Evolutionary conservation across 106 monocot genomes (phyloP).

Genomic region (Narthecium ossifragum): DNA sequence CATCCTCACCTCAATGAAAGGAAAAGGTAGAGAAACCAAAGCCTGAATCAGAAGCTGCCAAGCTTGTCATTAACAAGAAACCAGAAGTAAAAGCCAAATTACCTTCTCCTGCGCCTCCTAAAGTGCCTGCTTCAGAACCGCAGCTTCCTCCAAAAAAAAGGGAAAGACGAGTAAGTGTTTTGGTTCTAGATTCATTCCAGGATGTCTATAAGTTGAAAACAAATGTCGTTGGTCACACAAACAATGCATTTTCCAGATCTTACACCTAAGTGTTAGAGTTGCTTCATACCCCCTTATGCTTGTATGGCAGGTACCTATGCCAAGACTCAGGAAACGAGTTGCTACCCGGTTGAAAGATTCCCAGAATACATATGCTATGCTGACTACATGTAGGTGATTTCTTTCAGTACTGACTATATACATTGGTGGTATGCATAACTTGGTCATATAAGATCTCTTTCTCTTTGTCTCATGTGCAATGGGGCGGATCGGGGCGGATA

Average conservation of each 20-base stretch:
- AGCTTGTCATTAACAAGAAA: too few relatives aligned
- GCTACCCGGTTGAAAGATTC: slow-evolving; percentile 96
- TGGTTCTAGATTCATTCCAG: too few relatives aligned
- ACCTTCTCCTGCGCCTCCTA: slow-evolving; percentile 43
- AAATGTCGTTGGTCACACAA: too few relatives aligned
- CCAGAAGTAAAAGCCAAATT: slow-evolving; percentile 43
- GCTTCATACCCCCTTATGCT: too few relatives aligned
- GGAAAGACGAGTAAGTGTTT: slow-evolving; percentile 69
- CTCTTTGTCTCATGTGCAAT: too few relatives aligned
- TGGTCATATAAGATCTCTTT: too few relatives aligned
- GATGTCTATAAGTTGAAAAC: too few relatives aligned
- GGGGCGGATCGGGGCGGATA: too few relatives aligned
- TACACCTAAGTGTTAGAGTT: too few relatives aligned
- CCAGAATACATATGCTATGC: slow-evolving; percentile 94
- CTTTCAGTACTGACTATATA: neutral
- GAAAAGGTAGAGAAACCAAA: slow-evolving; percentile 13
- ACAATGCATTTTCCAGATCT: too few relatives aligned
- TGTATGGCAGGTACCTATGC: slow-evolving; percentile 84
- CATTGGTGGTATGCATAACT: too few relatives aligned
- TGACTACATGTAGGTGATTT: slow-evolving; percentile 83
- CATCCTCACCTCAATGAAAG: slow-evolving; percentile 25
- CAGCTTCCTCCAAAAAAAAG: slow-evolving; percentile 97
- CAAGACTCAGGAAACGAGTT: slow-evolving; percentile 80
- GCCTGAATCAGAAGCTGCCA: slow-evolving; percentile 36
- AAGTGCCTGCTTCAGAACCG: slow-evolving; percentile 68